Percentiles rank a stretch among this genome's conserved stretches.
phyloP scores from a whole-genome alignment of 2,329 filamentous ascomycete genomes.

The Aspergillus calidoustus region DNA sequence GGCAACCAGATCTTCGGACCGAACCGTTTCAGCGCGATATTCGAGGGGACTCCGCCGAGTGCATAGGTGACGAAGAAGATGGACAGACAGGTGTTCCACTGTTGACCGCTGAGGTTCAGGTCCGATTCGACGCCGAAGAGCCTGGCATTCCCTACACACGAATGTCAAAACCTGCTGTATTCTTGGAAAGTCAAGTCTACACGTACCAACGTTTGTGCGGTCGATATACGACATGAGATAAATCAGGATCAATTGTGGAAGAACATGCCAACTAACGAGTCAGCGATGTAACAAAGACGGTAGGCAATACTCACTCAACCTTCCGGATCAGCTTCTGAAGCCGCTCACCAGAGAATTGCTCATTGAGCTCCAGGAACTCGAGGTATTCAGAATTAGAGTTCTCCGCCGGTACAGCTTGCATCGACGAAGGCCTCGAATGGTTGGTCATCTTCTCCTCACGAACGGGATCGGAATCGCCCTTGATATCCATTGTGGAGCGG shows the following conservation, averaged over 20 bases:
- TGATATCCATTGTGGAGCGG: not conserved
- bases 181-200: not conserved
- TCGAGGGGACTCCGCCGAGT: not conserved
- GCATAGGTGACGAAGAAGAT: conserved; percentile 5
- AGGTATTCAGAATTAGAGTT: not conserved
- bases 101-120: not conserved
- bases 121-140: not conserved
- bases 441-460: not conserved
- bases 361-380: not conserved
- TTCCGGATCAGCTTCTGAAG: not conserved
- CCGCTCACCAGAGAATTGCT: not conserved
- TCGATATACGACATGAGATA: conserved; percentile 10
- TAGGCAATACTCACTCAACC: not conserved
- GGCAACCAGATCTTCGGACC: conserved; percentile 1
- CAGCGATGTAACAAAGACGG: not conserved
- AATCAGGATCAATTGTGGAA: conserved; percentile 4
- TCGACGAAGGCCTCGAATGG: not conserved
- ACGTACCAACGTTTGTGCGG: conserved; percentile 9
- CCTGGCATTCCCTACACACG: conserved; percentile 1
- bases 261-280: not conserved
- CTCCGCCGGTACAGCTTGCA: not conserved
- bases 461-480: not conserved
- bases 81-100: conserved; percentile 7
- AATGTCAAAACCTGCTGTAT: not conserved
- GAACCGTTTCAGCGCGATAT: conserved; percentile 1